These are phyloP conservation scores for Inonotus obliquus DNA, from an alignment of 1,284 basidiomycete species.

Conservation along the genomic window DNA sequence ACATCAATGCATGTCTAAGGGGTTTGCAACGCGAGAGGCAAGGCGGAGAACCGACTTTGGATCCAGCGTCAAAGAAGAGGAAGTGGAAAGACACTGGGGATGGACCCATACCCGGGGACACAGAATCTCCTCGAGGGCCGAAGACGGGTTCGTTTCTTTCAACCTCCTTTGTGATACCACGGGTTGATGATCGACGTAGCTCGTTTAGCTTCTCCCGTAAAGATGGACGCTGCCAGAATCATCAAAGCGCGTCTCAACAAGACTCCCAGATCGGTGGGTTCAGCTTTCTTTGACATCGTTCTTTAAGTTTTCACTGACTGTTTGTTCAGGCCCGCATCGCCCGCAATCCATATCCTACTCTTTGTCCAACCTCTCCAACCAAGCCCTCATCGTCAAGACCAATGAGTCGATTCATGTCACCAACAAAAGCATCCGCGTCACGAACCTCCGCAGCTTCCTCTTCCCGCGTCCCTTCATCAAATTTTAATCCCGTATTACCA, in stretches of 20 bases:
- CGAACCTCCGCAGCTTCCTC: slow-evolving; percentile 25
- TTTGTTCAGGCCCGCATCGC: slow-evolving; percentile 17
- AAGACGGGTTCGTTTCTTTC: slow-evolving; percentile 52
- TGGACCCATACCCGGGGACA: slow-evolving; percentile 27
- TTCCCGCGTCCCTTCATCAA: slow-evolving; percentile 51
- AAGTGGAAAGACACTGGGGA: slow-evolving; percentile 52
- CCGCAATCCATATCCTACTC: slow-evolving; percentile 25
- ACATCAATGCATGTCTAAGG: slow-evolving; percentile 61
- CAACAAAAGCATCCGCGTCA: slow-evolving; percentile 25
- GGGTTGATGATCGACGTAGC: slow-evolving; percentile 1
- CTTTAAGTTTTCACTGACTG: not conserved
- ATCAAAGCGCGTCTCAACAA: slow-evolving; percentile 14
- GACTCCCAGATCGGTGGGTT: slow-evolving; percentile 13
- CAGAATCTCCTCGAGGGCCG: slow-evolving; percentile 41
- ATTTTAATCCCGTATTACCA: slow-evolving; percentile 63
- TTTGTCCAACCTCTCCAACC: slow-evolving; percentile 4
- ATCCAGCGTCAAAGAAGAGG: slow-evolving; percentile 62
- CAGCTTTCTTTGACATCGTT: not conserved
- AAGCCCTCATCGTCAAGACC: slow-evolving; percentile 17
- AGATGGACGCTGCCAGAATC: slow-evolving; percentile 14
- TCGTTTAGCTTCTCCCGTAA: slow-evolving; percentile 13
- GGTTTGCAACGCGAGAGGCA: slow-evolving; percentile 55
- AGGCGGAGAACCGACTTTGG: slow-evolving; percentile 43
- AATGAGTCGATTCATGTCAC: slow-evolving; percentile 29
- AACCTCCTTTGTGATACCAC: not conserved